Evolutionary conservation across 2,329 filamentous ascomycete genomes (phyloP).

Genomic region (Apiospora kogelbergensis): DNA sequence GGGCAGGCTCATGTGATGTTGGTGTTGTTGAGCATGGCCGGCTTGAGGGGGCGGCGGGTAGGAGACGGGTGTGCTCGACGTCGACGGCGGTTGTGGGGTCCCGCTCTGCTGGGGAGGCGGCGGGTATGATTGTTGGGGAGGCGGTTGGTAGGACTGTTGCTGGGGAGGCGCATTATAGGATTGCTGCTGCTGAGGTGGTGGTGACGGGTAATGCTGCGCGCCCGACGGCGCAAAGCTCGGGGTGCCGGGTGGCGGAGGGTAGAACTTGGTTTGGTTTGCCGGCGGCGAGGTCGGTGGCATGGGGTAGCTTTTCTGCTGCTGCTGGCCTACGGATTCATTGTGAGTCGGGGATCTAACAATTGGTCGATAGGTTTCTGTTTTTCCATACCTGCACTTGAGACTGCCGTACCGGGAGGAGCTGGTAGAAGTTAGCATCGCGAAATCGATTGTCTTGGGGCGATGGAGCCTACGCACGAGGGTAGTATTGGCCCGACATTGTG

Average conservation of each 20-base stretch:
- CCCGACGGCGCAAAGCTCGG: conserved; percentile 32
- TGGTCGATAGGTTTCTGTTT: conserved; percentile 15
- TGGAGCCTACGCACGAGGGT: conserved; percentile 42
- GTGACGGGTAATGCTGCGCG: conserved; percentile 33
- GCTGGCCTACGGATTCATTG: conserved; percentile 22
- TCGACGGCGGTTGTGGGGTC: conserved; percentile 24
- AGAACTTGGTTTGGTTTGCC: conserved; percentile 45
- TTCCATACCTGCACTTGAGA: conserved; percentile 24
- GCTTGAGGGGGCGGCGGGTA: conserved; percentile 36
- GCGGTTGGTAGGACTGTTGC: conserved; percentile 28
- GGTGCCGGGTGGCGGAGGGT: conserved; percentile 41
- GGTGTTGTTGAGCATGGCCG: neutral
- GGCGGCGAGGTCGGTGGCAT: conserved; percentile 49
- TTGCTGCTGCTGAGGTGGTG: conserved; percentile 23
- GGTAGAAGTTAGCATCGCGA: conserved; percentile 18
- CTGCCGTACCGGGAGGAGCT: conserved; percentile 43
- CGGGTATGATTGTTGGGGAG: conserved; percentile 28
- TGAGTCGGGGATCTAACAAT: conserved; percentile 21
- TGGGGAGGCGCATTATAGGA: conserved; percentile 29
- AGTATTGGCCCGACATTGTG: conserved; percentile 45
- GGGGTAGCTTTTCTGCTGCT: conserved; percentile 43
- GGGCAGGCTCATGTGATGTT: conserved; percentile 24
- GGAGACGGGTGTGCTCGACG: conserved; percentile 30
- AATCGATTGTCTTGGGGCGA: conserved; percentile 8
- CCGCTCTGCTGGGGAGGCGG: conserved; percentile 30